Evolutionary conservation across 1,284 basidiomycete species (phyloP).

Genomic region (Irpex sp.): DNA sequence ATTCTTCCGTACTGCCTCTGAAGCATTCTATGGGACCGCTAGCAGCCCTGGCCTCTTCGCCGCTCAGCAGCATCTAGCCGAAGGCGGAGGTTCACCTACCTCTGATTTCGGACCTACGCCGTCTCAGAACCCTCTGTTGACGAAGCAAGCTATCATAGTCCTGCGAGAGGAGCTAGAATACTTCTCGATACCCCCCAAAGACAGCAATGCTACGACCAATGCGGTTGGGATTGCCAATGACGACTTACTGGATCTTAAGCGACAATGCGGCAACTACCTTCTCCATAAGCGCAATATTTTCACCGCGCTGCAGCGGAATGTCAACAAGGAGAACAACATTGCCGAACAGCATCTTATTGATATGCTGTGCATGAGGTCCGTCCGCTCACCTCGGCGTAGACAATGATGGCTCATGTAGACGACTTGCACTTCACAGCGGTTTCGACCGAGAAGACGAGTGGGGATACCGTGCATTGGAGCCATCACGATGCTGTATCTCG

Average conservation of each 20-base stretch:
- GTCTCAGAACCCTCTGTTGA: slow-evolving; percentile 86
- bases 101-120: slow-evolving; percentile 62
- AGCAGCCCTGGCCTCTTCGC: slow-evolving; percentile 71
- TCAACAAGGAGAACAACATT: slow-evolving; percentile 98
- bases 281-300: slow-evolving; percentile 93
- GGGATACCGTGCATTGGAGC: slow-evolving; percentile 96
- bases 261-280: slow-evolving; percentile 82
- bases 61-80: slow-evolving; percentile 77
- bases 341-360: slow-evolving; percentile 99
- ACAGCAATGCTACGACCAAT: slow-evolving; percentile 61
- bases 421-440: slow-evolving; percentile 52
- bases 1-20: slow-evolving; percentile 88
- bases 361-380: slow-evolving; percentile 99
- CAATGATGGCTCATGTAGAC: background rate
- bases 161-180: slow-evolving; percentile 98
- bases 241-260: slow-evolving; percentile 73
- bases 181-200: slow-evolving; percentile 90
- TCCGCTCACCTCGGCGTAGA: slow-evolving; percentile 7
- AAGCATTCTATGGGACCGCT: slow-evolving; percentile 89
- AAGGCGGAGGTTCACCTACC: slow-evolving; percentile 44
- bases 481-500: slow-evolving; percentile 94
- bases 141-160: slow-evolving; percentile 98
- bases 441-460: slow-evolving; percentile 96
- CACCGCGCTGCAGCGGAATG: slow-evolving; percentile 96
- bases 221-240: slow-evolving; percentile 77